Evolutionary conservation across 257 asterid genomes (phyloP), one percentile per base, ranked within the genome.

Genomic region (Nicotiana undulata): DNA sequence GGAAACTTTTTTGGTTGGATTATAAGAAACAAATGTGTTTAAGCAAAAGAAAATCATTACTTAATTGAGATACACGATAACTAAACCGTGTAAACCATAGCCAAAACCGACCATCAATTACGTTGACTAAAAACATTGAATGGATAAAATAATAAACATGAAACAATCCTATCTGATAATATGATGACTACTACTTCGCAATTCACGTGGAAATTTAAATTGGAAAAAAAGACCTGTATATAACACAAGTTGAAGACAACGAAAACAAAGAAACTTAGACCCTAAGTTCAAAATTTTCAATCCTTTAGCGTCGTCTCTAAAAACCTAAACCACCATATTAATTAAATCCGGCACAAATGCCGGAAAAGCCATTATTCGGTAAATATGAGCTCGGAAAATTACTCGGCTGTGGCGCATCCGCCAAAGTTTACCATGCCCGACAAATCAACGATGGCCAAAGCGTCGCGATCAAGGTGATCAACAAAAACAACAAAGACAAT

Each of bases 341-440:
- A 40, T 40, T 20, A 20, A 9, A 12, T 29, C 83, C 58, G 80
- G 81, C 85, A 67, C 24, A 5, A 56, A 84, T 88, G 93, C 85
- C 88, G 77, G 93, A 82, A 63, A 87, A 80, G 5, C 90, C 92
- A 16, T 9, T 96, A 80, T 92, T 95, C 46, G 88, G 91, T 82
- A 95, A 93, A 81, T 95, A 93, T 83, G 97, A 95, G 84, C 26
- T 93, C 37, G 98, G 99, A 0, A 90, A 88, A 83, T 92, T 95
- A 67, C 90, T 95, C 3, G 99, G 99, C 6, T 92, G 99, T 81
- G 99, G 97, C 28, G 99, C 97, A 5, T 95, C 91, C 34, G 98
- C 98, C 6, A 95, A 95, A 51, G 99, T 95, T 11, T 95, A 92
- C 82, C 96, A 93, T 60, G 99, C 96, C 7, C 82, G 97, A n/a